phyloP scores from a whole-genome alignment of 164 flowering plant species.

The Warburgia ugandensis region DNA sequence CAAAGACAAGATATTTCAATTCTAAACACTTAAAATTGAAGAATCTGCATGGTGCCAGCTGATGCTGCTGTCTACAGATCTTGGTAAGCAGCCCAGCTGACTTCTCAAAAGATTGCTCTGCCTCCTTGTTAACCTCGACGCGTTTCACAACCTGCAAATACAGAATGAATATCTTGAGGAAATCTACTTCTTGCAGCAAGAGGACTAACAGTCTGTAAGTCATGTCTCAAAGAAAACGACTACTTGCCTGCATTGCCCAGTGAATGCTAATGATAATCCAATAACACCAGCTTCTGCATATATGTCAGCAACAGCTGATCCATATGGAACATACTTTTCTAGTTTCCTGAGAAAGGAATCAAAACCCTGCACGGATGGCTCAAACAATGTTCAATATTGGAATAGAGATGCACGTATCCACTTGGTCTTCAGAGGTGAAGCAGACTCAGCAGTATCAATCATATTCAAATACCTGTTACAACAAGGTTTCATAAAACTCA shows the following conservation, averaged over 20 bases:
- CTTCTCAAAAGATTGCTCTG: constrained; percentile 84
- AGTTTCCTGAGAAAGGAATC: constrained; percentile 75
- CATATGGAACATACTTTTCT: constrained; percentile 78
- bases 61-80: constrained; percentile 51
- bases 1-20: background rate
- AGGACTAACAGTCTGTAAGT: too few species aligned
- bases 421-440: constrained; percentile 2
- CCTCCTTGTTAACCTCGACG: constrained; percentile 84
- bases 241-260: constrained; percentile 81
- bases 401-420: background rate
- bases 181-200: background rate
- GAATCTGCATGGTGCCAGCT: constrained; percentile 95
- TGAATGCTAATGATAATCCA: constrained; percentile 78
- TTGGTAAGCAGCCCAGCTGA: constrained; percentile 67
- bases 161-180: background rate
- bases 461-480: background rate
- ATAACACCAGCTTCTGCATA: constrained; percentile 98
- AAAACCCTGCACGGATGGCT: constrained; percentile 60
- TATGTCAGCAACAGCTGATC: constrained; percentile 82
- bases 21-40: constrained; percentile 49
- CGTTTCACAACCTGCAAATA: constrained; percentile 70
- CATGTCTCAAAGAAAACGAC: background rate
- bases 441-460: background rate
- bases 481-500: too few species aligned
- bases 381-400: background rate